Evolutionary conservation across 805 yeast species (phyloP).

Genomic region (Candida pseudofarinosa): DNA sequence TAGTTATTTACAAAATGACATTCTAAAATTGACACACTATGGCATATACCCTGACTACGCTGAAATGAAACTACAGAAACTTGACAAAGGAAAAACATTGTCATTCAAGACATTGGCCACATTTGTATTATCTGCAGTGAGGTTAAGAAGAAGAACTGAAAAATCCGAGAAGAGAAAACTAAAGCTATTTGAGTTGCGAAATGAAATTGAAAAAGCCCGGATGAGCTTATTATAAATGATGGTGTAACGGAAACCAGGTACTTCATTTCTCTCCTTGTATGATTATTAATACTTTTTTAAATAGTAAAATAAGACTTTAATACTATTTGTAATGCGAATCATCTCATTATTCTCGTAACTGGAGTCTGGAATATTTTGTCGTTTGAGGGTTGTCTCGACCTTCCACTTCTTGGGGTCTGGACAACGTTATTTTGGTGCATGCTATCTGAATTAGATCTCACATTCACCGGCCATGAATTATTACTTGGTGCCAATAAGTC

Average conservation of each 20-base stretch:
- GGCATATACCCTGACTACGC: slow-evolving; percentile 34
- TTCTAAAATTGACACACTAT: slow-evolving; percentile 22
- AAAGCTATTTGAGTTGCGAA: slow-evolving; percentile 23
- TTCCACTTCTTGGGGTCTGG: slow-evolving; percentile 38
- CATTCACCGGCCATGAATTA: slow-evolving; percentile 15
- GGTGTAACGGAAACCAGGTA: background rate
- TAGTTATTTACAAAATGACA: slow-evolving; percentile 21
- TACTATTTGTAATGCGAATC: slow-evolving; percentile 2
- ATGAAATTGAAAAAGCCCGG: slow-evolving; percentile 28
- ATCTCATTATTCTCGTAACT: slow-evolving; percentile 33
- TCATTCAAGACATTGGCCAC: slow-evolving; percentile 32
- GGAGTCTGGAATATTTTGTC: slow-evolving; percentile 42
- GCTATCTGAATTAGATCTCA: slow-evolving; percentile 7
- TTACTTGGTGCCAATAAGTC: slow-evolving; percentile 21
- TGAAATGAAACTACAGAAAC: slow-evolving; percentile 9
- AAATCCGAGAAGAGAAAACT: slow-evolving; percentile 22
- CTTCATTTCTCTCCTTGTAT: slow-evolving; percentile 3
- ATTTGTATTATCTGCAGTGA: slow-evolving; percentile 34
- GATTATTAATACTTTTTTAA: slow-evolving; percentile 2
- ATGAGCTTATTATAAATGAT: slow-evolving; percentile 7
- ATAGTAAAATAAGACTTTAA: background rate
- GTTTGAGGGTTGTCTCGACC: slow-evolving; percentile 35
- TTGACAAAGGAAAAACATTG: slow-evolving; percentile 14
- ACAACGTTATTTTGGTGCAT: slow-evolving; percentile 9
- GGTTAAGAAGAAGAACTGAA: slow-evolving; percentile 26